Percentiles rank a stretch among this genome's conserved stretches.
These are phyloP conservation scores for Claviceps pazoutovae DNA, from an alignment of 2,329 filamentous ascomycete genomes.

Conservation along the genomic window DNA sequence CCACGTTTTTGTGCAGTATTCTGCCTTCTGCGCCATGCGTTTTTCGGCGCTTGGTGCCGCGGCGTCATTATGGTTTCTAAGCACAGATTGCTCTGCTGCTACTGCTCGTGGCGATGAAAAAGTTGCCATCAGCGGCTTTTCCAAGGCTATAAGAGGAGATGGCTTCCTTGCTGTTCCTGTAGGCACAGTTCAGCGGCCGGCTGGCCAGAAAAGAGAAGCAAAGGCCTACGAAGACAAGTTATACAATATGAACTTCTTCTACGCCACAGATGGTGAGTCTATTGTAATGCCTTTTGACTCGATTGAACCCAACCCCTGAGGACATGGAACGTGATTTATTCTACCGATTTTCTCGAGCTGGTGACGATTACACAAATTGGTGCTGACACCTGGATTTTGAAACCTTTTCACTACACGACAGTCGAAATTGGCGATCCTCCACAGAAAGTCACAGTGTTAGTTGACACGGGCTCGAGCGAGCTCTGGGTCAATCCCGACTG, in stretches of 20 bases:
- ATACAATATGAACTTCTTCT: conserved; percentile 25
- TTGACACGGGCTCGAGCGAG: conserved; percentile 40
- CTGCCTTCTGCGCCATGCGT: conserved; percentile 7
- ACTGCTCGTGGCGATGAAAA: conserved; percentile 1
- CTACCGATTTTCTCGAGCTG: background rate
- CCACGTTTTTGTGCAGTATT: background rate
- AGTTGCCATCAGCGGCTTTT: conserved; percentile 9
- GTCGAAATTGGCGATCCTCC: conserved; percentile 29
- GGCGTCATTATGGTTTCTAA: conserved; percentile 8
- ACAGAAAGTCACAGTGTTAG: conserved; percentile 30
- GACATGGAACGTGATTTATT: no score
- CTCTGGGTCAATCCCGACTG: conserved; percentile 42
- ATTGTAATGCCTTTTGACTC: no score
- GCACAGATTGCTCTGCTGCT: conserved; percentile 1
- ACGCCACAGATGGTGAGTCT: conserved; percentile 23
- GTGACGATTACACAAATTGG: background rate
- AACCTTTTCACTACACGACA: no score
- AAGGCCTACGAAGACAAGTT: conserved; percentile 18
- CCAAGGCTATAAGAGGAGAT: conserved; percentile 18
- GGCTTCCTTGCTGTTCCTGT: conserved; percentile 25
- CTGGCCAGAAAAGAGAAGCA: conserved; percentile 5
- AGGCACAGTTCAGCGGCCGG: conserved; percentile 16
- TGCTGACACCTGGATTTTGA: no score
- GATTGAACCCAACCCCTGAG: no score
- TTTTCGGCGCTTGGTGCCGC: conserved; percentile 4